Base-by-base conservation (phyloP, 1,139 yeast genomes). In the Waltiozyma sp. region DNA sequence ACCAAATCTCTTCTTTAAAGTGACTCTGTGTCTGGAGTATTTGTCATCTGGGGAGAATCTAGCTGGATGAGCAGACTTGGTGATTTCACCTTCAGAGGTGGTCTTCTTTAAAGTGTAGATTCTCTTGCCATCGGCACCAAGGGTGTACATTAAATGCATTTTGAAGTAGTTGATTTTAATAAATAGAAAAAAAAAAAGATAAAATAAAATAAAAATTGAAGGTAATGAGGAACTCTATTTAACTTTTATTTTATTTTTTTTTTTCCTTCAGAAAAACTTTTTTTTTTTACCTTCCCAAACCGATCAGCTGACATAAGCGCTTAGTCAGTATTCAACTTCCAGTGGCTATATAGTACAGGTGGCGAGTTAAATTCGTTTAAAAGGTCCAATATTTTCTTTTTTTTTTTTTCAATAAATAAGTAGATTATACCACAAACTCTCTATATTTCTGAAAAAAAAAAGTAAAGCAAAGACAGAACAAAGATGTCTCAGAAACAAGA, bases 1-100 rank as follows among this genome's bases (percentile, higher is more conserved):
- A 55, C 82, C 82, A 65, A 71, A 89, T 73, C 98, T 83, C 76
- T 87, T 91, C 80, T 93, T 93, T 63, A 93, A 76, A 43, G 97
- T 91, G 43, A 91, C 96, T 76, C 99, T 85, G 70, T 93, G 97
- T 75, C 96, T 84, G 45, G 98, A 91, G 73, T 87, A 91, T 70
- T 91, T 91, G 76, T 91, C 99, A 64, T 91, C 99, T 56, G 99
- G 99, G 40, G 98, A 91, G 66, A 91, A 91, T 68, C 99, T 80
- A 45, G 99, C 98, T 50, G 99, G 99, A 66, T 93, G 99, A 31
- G 98, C 98, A 53, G 96, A 85, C 71, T 88, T 87, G 64, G 99
- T 93, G 72, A 91, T 88, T 66, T 88, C 95, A 50, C 97, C 97
- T 11, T 72, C 68, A 49, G 74, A 88, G 43, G 94, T 80, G 56